Base-by-base conservation (phyloP, 371 early-diverging fungal genomes). In the Batkoa obscura region DNA sequence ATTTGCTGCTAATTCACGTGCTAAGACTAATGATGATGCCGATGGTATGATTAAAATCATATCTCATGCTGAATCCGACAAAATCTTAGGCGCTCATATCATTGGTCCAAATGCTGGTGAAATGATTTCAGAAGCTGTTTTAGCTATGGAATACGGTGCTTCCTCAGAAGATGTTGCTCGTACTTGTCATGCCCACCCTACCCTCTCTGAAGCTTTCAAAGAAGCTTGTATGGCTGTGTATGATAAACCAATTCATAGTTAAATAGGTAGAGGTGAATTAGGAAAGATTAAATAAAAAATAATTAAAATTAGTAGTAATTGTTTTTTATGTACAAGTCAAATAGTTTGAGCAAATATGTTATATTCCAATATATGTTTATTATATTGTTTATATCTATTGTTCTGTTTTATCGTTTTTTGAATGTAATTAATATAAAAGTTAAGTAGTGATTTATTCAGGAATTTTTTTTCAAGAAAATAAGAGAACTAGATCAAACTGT, bases 21-120 rank as follows among this genome's bases (percentile, higher is more conserved):
- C 98, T 48, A 92, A 93, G 75, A 93, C 96, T 62, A 92, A 90
- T 62, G 88, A 85, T 63, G 98, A 97, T 65, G 65, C 79, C 49
- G 94, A 95, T 47, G 98, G 98, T 62, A 64, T 82, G 56, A 84
- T 97, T 73, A 97, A 97, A 84, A 79, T 97, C 60, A 87, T 97
- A 64, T 75, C 86, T 56, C 94, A 95, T 64, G 81, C 86, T 56
- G 86, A 94, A 69, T 90, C 94, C 12, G 98, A 95, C 70, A 81
- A 86, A 50, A 88, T 97, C 43, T 73, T 97, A 46, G 95, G 97
- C 63, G 89, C 86, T 54, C 97, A 97, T 76, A 94, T 95, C 69
- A 90, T 95, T 57, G 95, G 94, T 52, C 86, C 93, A 62, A 91
- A 90, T 70, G 98, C 98, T 50, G 98, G 98, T 66, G 98, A 97